A percentile compares a stretch with the other conserved stretches of the same genome.
phyloP scores from a whole-genome alignment of 1,139 yeast genomes.

The Sugiyamaella pinicola region DNA sequence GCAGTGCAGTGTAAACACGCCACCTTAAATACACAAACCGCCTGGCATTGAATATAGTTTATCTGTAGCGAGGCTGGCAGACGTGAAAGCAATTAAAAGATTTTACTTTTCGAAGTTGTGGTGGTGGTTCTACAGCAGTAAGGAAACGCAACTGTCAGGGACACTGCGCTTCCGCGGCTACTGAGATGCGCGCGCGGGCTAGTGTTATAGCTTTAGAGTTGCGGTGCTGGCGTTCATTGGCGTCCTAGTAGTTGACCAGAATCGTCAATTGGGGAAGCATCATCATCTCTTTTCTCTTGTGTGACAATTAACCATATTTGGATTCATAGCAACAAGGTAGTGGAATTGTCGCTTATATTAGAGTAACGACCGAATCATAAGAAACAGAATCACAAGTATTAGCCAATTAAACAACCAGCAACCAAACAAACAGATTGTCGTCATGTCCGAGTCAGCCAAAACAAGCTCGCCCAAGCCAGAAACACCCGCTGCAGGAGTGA shows the following conservation, averaged over 20 bases:
- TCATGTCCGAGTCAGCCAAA: constrained; percentile 3
- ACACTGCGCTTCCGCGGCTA: background rate
- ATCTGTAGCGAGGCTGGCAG: too few relatives aligned
- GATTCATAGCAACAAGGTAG: background rate
- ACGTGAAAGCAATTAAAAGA: too few relatives aligned
- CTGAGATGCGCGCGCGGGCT: background rate
- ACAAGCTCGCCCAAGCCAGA: background rate
- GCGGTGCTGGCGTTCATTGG: background rate
- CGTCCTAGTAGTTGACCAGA: background rate
- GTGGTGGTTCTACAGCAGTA: too few relatives aligned
- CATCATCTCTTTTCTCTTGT: background rate
- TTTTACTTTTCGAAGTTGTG: too few relatives aligned
- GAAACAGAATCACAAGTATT: background rate
- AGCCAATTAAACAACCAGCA: too few relatives aligned
- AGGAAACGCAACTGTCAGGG: background rate
- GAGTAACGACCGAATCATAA: background rate
- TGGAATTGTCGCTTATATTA: background rate
- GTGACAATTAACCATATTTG: too few relatives aligned
- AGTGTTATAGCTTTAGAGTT: background rate
- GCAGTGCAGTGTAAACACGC: too few relatives aligned
- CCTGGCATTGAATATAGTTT: too few relatives aligned
- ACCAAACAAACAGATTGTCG: background rate
- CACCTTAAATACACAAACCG: too few relatives aligned
- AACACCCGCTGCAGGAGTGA: background rate
- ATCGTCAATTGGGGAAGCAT: background rate